Evolutionary conservation across 2,329 filamentous ascomycete species (phyloP).

Genomic region (Chalara sp.): DNA sequence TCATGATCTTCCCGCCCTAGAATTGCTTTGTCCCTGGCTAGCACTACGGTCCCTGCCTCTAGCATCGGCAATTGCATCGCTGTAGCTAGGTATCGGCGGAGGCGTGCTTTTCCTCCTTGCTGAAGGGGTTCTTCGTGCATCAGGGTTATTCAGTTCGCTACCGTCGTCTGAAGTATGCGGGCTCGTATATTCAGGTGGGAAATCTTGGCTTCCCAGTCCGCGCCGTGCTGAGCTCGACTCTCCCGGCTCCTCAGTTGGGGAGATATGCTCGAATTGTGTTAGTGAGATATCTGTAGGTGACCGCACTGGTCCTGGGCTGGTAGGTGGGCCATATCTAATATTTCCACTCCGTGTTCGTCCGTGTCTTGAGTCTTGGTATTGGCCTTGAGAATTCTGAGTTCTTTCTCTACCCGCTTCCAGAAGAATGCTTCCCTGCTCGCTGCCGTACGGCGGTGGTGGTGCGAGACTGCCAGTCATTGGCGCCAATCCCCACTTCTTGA

Average conservation of each 20-base stretch:
- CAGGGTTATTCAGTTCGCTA: constrained; percentile 44
- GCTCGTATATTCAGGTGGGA: constrained; percentile 67
- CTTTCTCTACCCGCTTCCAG: constrained; percentile 71
- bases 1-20: too few species aligned
- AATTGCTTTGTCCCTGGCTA: constrained; percentile 9
- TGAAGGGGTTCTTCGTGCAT: constrained; percentile 47
- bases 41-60: constrained; percentile 17
- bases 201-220: constrained; percentile 31
- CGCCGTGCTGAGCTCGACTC: constrained; percentile 24
- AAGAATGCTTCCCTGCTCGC: constrained; percentile 92
- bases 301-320: constrained; percentile 80
- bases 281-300: constrained; percentile 96
- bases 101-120: constrained; percentile 30
- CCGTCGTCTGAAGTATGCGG: constrained; percentile 53
- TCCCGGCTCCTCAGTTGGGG: constrained; percentile 62
- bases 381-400: constrained; percentile 38
- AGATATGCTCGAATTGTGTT: constrained; percentile 70
- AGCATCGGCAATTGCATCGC: constrained; percentile 25
- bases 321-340: constrained; percentile 64
- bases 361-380: constrained; percentile 41
- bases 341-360: constrained; percentile 71
- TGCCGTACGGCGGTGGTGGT: constrained; percentile 92
- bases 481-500: constrained; percentile 98
- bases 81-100: constrained; percentile 30
- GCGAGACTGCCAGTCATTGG: constrained; percentile 93